Conservation (phyloP, 768 basidiomycete genomes). For the Lactarius pseudohatsudake region DNA sequence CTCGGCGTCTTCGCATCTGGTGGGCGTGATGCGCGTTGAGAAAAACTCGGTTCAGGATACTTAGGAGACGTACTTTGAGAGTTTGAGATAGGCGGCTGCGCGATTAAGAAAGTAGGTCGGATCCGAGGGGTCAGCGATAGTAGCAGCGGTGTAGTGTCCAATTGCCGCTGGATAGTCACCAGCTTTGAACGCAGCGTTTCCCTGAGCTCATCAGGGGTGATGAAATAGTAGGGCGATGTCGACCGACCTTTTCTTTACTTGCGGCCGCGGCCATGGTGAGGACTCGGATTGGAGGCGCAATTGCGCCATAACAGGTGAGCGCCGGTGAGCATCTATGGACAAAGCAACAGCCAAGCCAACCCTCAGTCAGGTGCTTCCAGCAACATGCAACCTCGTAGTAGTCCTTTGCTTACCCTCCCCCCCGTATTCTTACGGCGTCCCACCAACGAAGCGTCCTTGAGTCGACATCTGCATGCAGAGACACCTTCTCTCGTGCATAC, state of each 20-base stretch:
- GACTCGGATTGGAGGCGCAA: background rate
- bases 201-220: slow-evolving; percentile 47
- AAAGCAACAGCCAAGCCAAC: background rate
- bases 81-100: slow-evolving; percentile 89
- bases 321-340: background rate
- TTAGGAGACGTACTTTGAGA: slow-evolving; percentile 78
- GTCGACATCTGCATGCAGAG: slow-evolving; percentile 19
- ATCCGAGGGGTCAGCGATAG: slow-evolving; percentile 66
- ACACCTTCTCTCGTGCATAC: slow-evolving; percentile 21
- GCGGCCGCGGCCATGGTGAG: background rate
- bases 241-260: slow-evolving; percentile 19
- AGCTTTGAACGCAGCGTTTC: slow-evolving; percentile 82
- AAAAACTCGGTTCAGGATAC: background rate
- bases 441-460: slow-evolving; percentile 23
- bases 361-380: background rate
- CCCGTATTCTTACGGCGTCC: slow-evolving; percentile 14
- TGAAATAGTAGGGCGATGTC: background rate
- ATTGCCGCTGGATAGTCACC: slow-evolving; percentile 77
- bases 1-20: slow-evolving; percentile 29
- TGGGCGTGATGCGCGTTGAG: background rate
- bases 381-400: slow-evolving; percentile 8
- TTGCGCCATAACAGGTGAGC: background rate
- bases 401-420: slow-evolving; percentile 16
- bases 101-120: slow-evolving; percentile 84
- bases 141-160: slow-evolving; percentile 83